Evolutionary conservation across 192 early-diverging fungal genomes (phyloP).

Genomic region (Umbelopsis ramanniana): DNA sequence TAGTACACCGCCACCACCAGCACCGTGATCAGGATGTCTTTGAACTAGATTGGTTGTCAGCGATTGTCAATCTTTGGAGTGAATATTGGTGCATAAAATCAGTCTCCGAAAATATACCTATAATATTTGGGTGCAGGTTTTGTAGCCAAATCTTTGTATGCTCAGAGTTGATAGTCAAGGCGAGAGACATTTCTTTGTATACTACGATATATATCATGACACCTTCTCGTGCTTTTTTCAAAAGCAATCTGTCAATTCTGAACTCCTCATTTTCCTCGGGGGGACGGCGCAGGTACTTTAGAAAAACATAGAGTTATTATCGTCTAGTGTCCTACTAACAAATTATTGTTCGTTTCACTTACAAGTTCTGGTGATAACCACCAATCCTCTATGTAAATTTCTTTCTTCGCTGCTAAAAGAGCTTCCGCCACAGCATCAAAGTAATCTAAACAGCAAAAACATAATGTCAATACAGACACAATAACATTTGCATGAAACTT

Average conservation of each 20-base stretch:
- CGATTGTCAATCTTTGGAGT: too few relatives aligned
- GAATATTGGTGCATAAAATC: too few relatives aligned
- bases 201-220: slow-evolving; percentile 84
- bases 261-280: slow-evolving; percentile 75
- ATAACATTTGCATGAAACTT: background rate
- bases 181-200: slow-evolving; percentile 84
- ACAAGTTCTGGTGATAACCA: slow-evolving; percentile 91
- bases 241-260: slow-evolving; percentile 77
- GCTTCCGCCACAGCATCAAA: slow-evolving; percentile 81
- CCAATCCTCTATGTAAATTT: slow-evolving; percentile 85
- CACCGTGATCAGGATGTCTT: slow-evolving; percentile 81
- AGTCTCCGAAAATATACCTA: slow-evolving; percentile 48
- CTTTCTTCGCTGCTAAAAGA: slow-evolving; percentile 66
- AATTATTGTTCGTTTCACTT: background rate
- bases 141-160: slow-evolving; percentile 78
- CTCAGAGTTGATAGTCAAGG: slow-evolving; percentile 72
- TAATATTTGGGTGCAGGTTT: slow-evolving; percentile 76
- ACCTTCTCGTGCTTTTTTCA: slow-evolving; percentile 83
- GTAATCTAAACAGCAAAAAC: slow-evolving; percentile 51
- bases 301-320: background rate
- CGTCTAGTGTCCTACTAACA: too few relatives aligned
- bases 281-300: slow-evolving; percentile 74
- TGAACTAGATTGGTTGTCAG: slow-evolving; percentile 53
- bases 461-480: background rate
- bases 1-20: slow-evolving; percentile 69